These are phyloP conservation scores for Plasmodium cynomolgi DNA, from an alignment of 169 alveolate species.

Conservation along the genomic window DNA sequence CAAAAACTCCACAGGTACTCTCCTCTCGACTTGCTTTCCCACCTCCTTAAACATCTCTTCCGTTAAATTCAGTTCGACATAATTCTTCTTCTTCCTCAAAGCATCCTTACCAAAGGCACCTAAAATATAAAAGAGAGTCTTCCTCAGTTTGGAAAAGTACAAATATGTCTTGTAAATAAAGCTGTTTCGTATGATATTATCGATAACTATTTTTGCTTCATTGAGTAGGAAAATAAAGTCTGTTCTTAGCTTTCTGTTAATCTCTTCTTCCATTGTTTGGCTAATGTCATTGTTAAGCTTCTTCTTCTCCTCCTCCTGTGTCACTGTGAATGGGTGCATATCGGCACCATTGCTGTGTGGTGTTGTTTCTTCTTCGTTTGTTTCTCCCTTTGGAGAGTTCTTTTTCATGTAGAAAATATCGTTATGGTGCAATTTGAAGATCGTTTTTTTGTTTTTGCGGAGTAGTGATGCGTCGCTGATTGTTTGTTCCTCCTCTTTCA, in stretches of 20 bases:
- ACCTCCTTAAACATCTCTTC: constrained; percentile 19
- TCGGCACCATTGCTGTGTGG: background rate
- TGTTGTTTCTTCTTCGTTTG: background rate
- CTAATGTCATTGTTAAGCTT: background rate
- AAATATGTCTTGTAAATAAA: constrained; percentile 15
- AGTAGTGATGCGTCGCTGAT: background rate
- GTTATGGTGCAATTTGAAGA: constrained; percentile 9
- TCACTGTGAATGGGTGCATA: background rate
- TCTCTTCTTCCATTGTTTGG: background rate
- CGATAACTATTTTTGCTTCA: constrained; percentile 28
- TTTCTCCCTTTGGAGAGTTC: background rate
- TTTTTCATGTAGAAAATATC: constrained; percentile 6
- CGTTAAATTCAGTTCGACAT: constrained; percentile 19
- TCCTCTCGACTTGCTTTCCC: constrained; percentile 4
- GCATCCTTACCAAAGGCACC: constrained; percentile 33
- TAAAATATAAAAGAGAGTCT: constrained; percentile 30
- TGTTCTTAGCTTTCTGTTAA: background rate
- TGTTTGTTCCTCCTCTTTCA: background rate
- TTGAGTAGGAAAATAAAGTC: constrained; percentile 2
- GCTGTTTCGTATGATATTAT: constrained; percentile 45
- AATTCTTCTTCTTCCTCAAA: constrained; percentile 5
- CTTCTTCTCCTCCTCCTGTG: background rate
- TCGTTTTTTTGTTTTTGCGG: background rate
- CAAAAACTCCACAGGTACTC: constrained; percentile 10
- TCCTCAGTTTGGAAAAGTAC: constrained; percentile 31